Base-by-base conservation (phyloP, 768 basidiomycete genomes). In the Fibroporia radiculosa region DNA sequence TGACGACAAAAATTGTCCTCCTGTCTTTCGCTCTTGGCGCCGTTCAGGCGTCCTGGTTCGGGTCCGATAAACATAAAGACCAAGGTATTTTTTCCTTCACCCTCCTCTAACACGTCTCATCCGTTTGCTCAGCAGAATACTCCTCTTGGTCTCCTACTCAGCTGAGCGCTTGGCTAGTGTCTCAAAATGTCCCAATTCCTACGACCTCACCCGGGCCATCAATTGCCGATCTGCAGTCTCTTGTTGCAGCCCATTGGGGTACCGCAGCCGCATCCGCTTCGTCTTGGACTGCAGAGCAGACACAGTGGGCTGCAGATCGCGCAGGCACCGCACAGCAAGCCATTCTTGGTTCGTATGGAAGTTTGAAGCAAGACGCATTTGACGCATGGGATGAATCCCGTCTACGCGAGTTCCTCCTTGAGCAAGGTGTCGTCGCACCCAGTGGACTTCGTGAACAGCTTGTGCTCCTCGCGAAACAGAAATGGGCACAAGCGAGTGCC, bases 361-460 rank as follows among this genome's bases (percentile, higher is more conserved):
- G 58, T 39, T 50, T 84, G 49, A 77, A 75, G 46, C 78, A 80
- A 2, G 64, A 72, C 19, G 62, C 78, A 7, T 82, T 89, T 49
- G 86, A 93, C 49, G 67, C 71, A 1, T 98, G 92, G 92, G 80
- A 87, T 59, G 93, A 97, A 56, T 81, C 78, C 11, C 73, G 73
- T 23, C 70, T 96, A 18, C 78, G 93, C 56, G 70, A 85, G 50
- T 95, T 84, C 65, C 71, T 98, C 10, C 75, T 96, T 43, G 77
- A 87, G 56, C 84, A 95, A 53, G 93, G 93, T 32, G 71, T 95
- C 48, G 78, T 98, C 40, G 76, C 82, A 5, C 93, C 93, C 12
- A 73, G 75, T 23, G 84, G 85, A 2, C 81, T 81, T 2, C 72
- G 74, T 44, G 93, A 96, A 58, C 77, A 91, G 56, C 78, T 97